Conservation (phyloP, 331 rosid species). For the Quercus tomentella region DNA sequence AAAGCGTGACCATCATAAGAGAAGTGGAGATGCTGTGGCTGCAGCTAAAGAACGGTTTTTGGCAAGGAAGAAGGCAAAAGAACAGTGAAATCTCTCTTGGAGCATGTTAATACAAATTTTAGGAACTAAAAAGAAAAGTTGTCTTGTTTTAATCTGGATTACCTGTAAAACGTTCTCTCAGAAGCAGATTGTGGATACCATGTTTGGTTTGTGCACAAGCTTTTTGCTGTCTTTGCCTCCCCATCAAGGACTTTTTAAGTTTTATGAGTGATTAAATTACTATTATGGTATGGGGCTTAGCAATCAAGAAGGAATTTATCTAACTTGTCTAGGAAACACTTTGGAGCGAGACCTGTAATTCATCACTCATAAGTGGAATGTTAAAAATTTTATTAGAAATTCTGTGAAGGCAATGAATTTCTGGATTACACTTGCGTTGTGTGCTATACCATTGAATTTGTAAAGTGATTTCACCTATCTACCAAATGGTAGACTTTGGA, state of each 20-base stretch:
- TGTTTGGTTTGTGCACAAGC: background rate
- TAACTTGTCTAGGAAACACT: background rate
- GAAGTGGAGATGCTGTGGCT: slow-evolving; percentile 63
- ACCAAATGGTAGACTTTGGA: no score
- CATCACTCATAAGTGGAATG: background rate
- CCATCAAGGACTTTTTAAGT: background rate
- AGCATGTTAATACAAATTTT: background rate
- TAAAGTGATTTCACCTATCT: no score
- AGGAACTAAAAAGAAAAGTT: background rate
- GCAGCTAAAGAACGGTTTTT: slow-evolving; percentile 82
- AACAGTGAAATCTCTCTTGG: slow-evolving; percentile 23
- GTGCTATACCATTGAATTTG: no score
- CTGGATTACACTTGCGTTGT: no score
- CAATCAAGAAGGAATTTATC: background rate
- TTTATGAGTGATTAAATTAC: background rate
- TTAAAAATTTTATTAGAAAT: background rate
- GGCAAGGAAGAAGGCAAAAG: slow-evolving; percentile 69
- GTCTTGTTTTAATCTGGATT: background rate
- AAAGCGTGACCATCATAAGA: slow-evolving; percentile 65
- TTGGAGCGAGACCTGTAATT: background rate
- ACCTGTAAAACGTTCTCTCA: background rate
- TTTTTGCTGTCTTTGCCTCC: background rate
- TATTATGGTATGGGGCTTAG: no score
- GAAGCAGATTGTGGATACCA: background rate
- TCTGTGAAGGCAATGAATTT: background rate